Evolutionary conservation across 306 rosid species (phyloP).

Genomic region (Gastrolobium bilobum): DNA sequence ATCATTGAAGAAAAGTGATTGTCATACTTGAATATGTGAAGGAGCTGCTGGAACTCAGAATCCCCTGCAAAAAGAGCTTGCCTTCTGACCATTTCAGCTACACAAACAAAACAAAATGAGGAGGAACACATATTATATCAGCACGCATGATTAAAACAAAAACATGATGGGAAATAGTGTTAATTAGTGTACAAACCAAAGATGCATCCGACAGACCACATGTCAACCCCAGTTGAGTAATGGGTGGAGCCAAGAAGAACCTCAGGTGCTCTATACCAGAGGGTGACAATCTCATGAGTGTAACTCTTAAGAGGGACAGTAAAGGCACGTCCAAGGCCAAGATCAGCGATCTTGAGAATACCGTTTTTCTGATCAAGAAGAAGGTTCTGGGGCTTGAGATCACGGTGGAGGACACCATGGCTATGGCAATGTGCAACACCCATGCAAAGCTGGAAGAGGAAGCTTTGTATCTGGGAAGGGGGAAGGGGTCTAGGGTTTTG

Average conservation of each 20-base stretch:
- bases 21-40: slow-evolving; percentile 82
- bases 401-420: slow-evolving; percentile 94
- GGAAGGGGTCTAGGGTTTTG: slow-evolving; percentile 67
- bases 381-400: slow-evolving; percentile 94
- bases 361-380: slow-evolving; percentile 79
- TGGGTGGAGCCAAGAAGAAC: slow-evolving; percentile 89
- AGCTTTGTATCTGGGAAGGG: slow-evolving; percentile 66
- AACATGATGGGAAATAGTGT: neutral
- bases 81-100: slow-evolving; percentile 93
- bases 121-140: neutral
- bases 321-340: slow-evolving; percentile 91
- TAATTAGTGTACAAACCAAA: slow-evolving; percentile 58
- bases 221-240: slow-evolving; percentile 94
- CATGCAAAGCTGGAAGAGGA: slow-evolving; percentile 90
- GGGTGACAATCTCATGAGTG: slow-evolving; percentile 97
- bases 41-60: slow-evolving; percentile 93
- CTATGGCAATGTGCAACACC: slow-evolving; percentile 97
- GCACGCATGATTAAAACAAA: neutral
- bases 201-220: slow-evolving; percentile 98
- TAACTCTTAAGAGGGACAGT: slow-evolving; percentile 96
- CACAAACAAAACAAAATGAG: slow-evolving; percentile 12
- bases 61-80: slow-evolving; percentile 94
- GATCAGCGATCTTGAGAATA: slow-evolving; percentile 89
- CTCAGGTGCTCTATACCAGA: slow-evolving; percentile 97
- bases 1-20: neutral